A percentile compares a stretch with the other conserved stretches of the same genome.
phyloP scores from a whole-genome alignment of 495 filamentous ascomycete genomes.

The Penicillium robsamsonii region DNA sequence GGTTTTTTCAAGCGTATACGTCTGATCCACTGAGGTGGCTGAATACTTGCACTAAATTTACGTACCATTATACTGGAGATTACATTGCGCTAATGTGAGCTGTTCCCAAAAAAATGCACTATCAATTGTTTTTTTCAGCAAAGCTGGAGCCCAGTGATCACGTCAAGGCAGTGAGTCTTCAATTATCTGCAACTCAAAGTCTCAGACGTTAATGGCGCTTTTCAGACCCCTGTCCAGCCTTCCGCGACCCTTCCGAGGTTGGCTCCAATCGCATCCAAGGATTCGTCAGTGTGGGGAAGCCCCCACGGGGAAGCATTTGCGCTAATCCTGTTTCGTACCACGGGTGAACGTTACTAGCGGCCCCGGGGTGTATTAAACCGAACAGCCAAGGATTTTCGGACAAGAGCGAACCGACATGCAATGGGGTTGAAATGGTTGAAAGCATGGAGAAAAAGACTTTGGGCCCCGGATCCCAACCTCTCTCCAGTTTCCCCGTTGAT shows the following conservation, averaged over 20 bases:
- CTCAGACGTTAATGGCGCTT: too few species aligned
- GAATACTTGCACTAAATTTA: neutral
- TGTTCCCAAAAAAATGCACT: neutral
- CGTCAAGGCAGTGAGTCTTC: too few species aligned
- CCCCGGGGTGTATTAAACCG: neutral
- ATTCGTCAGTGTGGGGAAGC: neutral
- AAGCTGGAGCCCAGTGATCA: too few species aligned
- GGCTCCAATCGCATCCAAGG: neutral
- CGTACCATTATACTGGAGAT: neutral
- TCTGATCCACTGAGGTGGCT: neutral
- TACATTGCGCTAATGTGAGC: neutral
- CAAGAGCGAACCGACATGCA: neutral
- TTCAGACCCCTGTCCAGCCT: too few species aligned
- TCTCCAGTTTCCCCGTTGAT: neutral
- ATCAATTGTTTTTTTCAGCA: too few species aligned
- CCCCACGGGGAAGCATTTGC: constrained; percentile 3
- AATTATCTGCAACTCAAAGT: too few species aligned
- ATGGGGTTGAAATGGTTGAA: neutral
- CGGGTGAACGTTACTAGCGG: neutral
- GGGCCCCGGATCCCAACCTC: constrained; percentile 3
- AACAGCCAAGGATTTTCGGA: neutral
- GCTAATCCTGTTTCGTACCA: neutral
- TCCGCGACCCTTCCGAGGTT: too few species aligned
- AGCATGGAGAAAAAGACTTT: constrained; percentile 2
- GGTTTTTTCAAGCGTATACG: neutral